These are phyloP conservation scores for Hansfordia pulvinata DNA, from an alignment of 2,329 filamentous ascomycete species.

Conservation along the genomic window DNA sequence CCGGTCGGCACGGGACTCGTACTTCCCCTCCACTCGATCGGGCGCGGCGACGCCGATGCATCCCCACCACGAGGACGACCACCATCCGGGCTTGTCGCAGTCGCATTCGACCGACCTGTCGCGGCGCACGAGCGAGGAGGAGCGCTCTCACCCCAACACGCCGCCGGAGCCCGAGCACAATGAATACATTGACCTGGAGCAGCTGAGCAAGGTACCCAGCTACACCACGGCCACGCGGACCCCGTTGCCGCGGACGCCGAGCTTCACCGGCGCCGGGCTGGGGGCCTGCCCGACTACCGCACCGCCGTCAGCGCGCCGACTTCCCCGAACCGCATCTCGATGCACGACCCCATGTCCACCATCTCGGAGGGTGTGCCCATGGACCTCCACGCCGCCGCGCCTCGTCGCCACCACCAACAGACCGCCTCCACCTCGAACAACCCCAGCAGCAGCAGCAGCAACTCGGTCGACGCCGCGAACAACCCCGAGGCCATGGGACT, in stretches of 20 bases:
- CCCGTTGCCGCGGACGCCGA: slow-evolving; percentile 37
- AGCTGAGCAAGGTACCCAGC: slow-evolving; percentile 61
- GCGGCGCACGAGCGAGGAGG: slow-evolving; percentile 38
- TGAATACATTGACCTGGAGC: slow-evolving; percentile 45
- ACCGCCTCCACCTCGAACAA: too few species aligned
- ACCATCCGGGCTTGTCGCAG: slow-evolving; percentile 23
- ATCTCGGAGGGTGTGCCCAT: slow-evolving; percentile 14
- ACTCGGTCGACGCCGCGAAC: too few species aligned
- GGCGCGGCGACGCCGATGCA: slow-evolving; percentile 28
- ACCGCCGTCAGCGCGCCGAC: slow-evolving; percentile 42
- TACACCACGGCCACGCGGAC: slow-evolving; percentile 62
- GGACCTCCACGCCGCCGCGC: too few species aligned
- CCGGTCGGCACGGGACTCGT: slow-evolving; percentile 28
- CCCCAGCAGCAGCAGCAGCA: too few species aligned
- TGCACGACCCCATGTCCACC: slow-evolving; percentile 13
- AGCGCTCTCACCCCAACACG: slow-evolving; percentile 26
- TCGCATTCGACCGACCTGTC: slow-evolving; percentile 33
- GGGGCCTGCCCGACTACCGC: slow-evolving; percentile 51
- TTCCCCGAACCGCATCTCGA: slow-evolving; percentile 26
- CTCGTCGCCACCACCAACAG: too few species aligned
- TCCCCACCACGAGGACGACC: slow-evolving; percentile 18
- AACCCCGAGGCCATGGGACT: too few species aligned
- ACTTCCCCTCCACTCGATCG: slow-evolving; percentile 30
- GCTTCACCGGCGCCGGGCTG: slow-evolving; percentile 29
- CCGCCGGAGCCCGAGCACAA: slow-evolving; percentile 32